Conservation (phyloP, 176 grass and related monocot genomes). For the Cocos nucifera region DNA sequence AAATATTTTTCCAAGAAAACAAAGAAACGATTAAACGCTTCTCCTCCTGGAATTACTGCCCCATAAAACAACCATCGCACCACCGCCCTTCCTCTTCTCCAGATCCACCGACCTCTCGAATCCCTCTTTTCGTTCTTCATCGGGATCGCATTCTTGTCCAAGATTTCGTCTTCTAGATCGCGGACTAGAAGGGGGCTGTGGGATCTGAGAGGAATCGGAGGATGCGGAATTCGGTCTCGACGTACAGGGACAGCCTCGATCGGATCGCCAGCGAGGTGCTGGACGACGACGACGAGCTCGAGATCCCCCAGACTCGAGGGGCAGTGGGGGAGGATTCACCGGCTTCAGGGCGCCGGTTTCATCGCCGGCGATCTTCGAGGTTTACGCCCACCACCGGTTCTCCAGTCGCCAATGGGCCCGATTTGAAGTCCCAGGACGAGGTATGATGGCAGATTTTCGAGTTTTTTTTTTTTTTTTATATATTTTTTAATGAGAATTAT, state of each 20-base stretch:
- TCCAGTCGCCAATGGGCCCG: constrained; percentile 29
- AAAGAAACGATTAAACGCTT: no score
- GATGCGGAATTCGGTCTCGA: constrained; percentile 80
- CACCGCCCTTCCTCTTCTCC: no score
- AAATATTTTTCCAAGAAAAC: no score
- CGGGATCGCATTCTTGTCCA: no score
- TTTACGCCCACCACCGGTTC: constrained; percentile 10
- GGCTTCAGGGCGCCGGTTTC: constrained; percentile 26
- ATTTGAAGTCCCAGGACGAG: constrained; percentile 47
- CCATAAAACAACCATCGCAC: no score
- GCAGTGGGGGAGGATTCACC: constrained; percentile 1
- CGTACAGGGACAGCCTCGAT: constrained; percentile 78
- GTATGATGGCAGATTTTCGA: constrained; percentile 8
- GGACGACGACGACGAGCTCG: constrained; percentile 51
- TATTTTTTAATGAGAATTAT: no score
- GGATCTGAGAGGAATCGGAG: neutral
- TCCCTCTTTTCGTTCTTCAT: no score
- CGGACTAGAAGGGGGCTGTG: no score
- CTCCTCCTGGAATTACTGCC: no score
- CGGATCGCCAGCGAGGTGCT: constrained; percentile 80
- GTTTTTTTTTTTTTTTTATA: no score
- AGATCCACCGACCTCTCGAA: no score
- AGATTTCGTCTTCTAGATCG: no score
- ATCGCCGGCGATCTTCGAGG: constrained; percentile 2
- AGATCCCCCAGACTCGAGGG: constrained; percentile 17